Evolutionary conservation across 352 stramenopile genomes (phyloP), one percentile per base, ranked within the genome.

Genomic region (Globisporangium orthogonon): DNA sequence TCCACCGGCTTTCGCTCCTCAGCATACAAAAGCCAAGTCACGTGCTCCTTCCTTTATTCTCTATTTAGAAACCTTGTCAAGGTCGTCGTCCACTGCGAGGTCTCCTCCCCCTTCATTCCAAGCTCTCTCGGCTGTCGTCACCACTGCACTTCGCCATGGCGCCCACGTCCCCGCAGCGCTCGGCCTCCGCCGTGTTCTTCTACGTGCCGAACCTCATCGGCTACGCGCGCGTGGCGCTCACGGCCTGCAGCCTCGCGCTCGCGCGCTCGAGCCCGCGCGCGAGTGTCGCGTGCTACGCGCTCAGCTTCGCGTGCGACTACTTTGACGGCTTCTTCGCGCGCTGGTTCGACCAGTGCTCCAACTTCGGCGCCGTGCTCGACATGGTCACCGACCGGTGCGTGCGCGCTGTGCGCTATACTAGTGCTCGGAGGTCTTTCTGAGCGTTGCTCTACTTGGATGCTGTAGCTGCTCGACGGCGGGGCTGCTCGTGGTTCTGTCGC

Each of bases 201-300:
- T 99, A 97, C 75, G 81, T 98, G 56, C 96, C 95, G 40, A 98
- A 99, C 70, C 69, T 98, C 40, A 98, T 99, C 61, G 95, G 96
- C 54, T 99, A 99, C 66, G 65, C 64, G 48, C 89, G 95, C 46
- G 78, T 99, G 46, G 17, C 83, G 40, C 84, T 93, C 51, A 96
- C 91, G 17, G 54, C 95, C 40, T 81, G 87, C 61, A 96, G 79
- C 63, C 82, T 98, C 35, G 73, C 70, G 48, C 78, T 98, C 53
- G 84, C 87, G 48, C 68, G 86, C 52, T 50, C 60, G 43, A 23
- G 53, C 56, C 95, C 88, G 66, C 82, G 87, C 65, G 73, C 73
- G 15, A 89, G 83, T 62, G 67, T 96, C 13, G 17, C 84, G 39
- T 95, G 86, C 73, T 99, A 99, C 71, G 68, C 96, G 40, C 66